Evolutionary conservation across 148 eudicot genomes (phyloP).

Genomic region (Camellia japonica): DNA sequence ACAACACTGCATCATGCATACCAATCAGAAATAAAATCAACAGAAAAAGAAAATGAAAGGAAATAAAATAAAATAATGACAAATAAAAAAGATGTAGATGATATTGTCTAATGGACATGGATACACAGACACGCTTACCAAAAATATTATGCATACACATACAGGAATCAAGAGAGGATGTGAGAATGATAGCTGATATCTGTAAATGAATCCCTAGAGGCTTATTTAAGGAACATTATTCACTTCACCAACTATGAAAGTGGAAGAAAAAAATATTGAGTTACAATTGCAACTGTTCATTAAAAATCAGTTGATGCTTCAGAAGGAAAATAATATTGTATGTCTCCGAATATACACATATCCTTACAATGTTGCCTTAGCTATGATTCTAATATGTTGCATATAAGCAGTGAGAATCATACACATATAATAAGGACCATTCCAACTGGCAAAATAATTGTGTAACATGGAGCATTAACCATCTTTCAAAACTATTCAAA

Average conservation of each 20-base stretch:
- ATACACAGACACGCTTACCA: too few relatives aligned
- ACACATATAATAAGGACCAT: neutral
- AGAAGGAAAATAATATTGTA: neutral
- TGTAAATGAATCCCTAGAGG: neutral
- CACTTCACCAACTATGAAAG: neutral
- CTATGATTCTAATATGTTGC: neutral
- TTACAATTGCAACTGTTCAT: neutral
- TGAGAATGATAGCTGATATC: neutral
- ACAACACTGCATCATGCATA: too few relatives aligned
- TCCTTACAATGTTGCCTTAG: neutral
- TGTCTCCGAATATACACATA: neutral
- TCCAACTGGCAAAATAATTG: neutral
- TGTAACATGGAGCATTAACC: neutral
- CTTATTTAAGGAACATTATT: neutral
- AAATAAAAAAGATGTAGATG: neutral
- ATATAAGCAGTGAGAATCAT: neutral
- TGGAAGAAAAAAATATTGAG: neutral
- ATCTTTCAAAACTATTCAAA: neutral
- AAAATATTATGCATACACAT: neutral
- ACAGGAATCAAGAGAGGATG: neutral
- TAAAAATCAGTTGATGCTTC: neutral
- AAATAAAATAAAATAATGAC: neutral
- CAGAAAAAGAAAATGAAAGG: neutral
- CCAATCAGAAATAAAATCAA: too few relatives aligned
- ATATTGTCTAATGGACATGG: too few relatives aligned